Percentiles rank a stretch among this genome's conserved stretches.
phyloP scores from a whole-genome alignment of 1,284 basidiomycete genomes.

The Melampsora americana region DNA sequence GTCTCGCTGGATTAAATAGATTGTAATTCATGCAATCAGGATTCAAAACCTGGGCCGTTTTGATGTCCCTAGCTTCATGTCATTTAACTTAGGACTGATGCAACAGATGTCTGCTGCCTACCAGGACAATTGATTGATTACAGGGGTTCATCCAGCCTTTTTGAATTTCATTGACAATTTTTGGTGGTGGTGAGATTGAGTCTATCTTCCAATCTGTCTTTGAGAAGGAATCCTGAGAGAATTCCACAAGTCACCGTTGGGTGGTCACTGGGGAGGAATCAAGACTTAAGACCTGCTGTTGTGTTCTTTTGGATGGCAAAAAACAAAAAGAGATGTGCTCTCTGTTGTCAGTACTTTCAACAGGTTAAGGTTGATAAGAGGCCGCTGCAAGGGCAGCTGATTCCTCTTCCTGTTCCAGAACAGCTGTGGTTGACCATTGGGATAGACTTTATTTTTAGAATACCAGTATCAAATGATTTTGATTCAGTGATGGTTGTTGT shows the following conservation, averaged over 20 bases:
- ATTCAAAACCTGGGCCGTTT: too few relatives aligned
- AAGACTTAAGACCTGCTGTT: neutral
- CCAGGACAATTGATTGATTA: too few relatives aligned
- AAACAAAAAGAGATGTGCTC: neutral
- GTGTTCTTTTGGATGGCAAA: constrained; percentile 10
- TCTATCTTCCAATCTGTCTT: neutral
- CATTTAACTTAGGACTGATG: too few relatives aligned
- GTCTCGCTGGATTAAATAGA: too few relatives aligned
- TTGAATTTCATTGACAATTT: neutral
- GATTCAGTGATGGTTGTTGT: too few relatives aligned
- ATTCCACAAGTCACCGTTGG: too few relatives aligned
- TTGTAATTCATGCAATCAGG: too few relatives aligned
- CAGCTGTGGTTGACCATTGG: too few relatives aligned
- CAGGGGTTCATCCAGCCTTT: too few relatives aligned
- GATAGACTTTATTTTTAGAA: constrained; percentile 17
- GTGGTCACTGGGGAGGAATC: neutral
- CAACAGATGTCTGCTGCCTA: too few relatives aligned
- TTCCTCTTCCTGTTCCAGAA: constrained; percentile 54
- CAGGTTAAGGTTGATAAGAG: constrained; percentile 52
- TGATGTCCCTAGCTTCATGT: too few relatives aligned
- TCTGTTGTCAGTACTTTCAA: constrained; percentile 53
- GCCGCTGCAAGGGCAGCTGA: constrained; percentile 54
- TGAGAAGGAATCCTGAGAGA: neutral
- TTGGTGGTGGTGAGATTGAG: neutral
- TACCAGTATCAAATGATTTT: constrained; percentile 51